A percentile compares a stretch with the other conserved stretches of the same genome.
Evolutionary conservation across 2,329 filamentous ascomycete species (phyloP).

Genomic region (Fusarium ambrosium): DNA sequence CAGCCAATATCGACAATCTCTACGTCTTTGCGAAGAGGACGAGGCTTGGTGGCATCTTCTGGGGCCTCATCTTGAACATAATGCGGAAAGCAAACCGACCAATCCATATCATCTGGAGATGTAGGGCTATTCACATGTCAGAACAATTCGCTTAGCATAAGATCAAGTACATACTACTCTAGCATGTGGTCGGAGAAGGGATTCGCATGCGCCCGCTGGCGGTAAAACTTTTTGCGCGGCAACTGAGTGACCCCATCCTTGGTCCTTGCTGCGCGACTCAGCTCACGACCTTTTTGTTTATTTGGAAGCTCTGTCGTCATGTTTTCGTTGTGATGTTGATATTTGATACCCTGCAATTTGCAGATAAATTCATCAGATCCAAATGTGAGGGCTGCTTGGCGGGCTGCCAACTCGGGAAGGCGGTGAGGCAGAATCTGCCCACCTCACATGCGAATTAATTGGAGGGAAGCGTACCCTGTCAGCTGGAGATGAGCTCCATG

Average conservation of each 20-base stretch:
- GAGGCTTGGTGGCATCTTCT: conserved; percentile 46
- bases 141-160: conserved; percentile 8
- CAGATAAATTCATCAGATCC: conserved; percentile 27
- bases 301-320: conserved; percentile 54
- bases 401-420: conserved; percentile 43
- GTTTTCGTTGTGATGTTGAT: conserved; percentile 18
- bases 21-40: conserved; percentile 70
- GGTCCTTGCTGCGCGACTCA: conserved; percentile 70
- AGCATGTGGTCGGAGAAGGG: conserved; percentile 96
- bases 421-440: conserved; percentile 39
- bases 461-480: conserved; percentile 24
- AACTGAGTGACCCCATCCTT: conserved; percentile 71
- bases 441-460: conserved; percentile 35
- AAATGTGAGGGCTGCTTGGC: conserved; percentile 28
- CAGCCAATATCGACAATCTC: conserved; percentile 98
- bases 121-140: conserved; percentile 71
- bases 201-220: conserved; percentile 96
- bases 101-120: conserved; percentile 89
- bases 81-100: conserved; percentile 85
- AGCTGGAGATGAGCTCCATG: conserved; percentile 26
- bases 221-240: conserved; percentile 95
- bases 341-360: conserved; percentile 13
- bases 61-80: conserved; percentile 66
- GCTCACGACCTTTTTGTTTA: conserved; percentile 76
- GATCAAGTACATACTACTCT: conserved; percentile 74